Evolutionary conservation across 1,139 yeast genomes (phyloP).

Genomic region (Scheffersomyces insectosa): DNA sequence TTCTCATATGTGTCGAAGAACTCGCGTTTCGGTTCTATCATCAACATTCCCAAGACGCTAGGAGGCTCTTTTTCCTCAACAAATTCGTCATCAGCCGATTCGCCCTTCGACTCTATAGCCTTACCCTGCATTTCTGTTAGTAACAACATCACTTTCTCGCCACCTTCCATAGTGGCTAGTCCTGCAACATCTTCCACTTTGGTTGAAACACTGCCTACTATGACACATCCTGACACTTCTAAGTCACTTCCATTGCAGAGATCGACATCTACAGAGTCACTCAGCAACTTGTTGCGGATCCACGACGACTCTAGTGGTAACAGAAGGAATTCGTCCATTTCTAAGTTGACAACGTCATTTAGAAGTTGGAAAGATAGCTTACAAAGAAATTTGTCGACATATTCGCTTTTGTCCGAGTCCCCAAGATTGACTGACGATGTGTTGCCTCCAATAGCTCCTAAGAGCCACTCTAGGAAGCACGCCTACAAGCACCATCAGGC

Average conservation of each 20-base stretch:
- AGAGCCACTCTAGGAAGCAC: background rate
- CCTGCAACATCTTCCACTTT: background rate
- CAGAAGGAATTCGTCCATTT: constrained; percentile 3
- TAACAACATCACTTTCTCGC: background rate
- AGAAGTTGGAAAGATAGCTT: constrained; percentile 7
- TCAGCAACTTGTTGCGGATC: constrained; percentile 1
- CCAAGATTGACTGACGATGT: constrained; percentile 28
- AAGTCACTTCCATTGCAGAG: background rate
- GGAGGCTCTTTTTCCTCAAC: constrained; percentile 1
- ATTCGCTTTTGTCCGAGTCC: constrained; percentile 6
- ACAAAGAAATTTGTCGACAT: constrained; percentile 6
- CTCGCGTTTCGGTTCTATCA: background rate
- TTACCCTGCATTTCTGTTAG: constrained; percentile 1
- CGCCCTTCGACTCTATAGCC: background rate
- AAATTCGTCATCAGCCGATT: constrained; percentile 2
- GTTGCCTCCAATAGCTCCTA: constrained; percentile 11
- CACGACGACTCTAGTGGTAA: constrained; percentile 1
- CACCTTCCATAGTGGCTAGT: background rate
- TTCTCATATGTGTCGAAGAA: background rate
- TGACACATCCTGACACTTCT: background rate
- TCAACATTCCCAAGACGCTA: background rate
- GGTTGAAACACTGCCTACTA: background rate
- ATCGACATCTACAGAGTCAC: constrained; percentile 6
- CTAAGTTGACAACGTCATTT: constrained; percentile 9
- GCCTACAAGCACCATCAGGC: too few species aligned